Conservation (phyloP, 306 rosid species). For the Vicia villosa region DNA sequence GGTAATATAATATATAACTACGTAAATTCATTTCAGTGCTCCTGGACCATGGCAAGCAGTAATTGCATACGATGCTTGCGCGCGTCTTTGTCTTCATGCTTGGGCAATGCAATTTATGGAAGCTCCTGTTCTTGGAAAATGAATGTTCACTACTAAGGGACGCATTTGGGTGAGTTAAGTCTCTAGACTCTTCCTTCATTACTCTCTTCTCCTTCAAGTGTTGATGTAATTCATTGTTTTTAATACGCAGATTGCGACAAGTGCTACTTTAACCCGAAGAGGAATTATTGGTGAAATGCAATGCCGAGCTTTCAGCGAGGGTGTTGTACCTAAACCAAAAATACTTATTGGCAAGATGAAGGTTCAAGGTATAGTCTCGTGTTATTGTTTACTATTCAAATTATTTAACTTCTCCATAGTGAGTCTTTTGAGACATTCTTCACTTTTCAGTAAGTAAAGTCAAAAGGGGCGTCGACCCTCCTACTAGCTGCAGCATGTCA, state of each 20-base stretch:
- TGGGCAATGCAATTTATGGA: conserved; percentile 99
- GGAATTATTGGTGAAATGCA: conserved; percentile 75
- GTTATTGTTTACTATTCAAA: conserved; percentile 24
- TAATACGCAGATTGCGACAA: conserved; percentile 69
- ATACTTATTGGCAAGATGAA: conserved; percentile 92
- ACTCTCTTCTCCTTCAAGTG: background rate
- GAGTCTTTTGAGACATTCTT: conserved; percentile 30
- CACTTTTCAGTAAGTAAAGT: conserved; percentile 81
- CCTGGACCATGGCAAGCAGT: conserved; percentile 94
- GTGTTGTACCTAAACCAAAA: conserved; percentile 82
- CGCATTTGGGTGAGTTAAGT: conserved; percentile 73
- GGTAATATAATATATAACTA: conserved; percentile 32
- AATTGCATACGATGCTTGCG: conserved; percentile 95
- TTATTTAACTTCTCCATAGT: conserved; percentile 27
- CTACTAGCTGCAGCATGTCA: conserved; percentile 83
- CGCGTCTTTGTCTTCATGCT: conserved; percentile 96
- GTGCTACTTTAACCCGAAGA: conserved; percentile 90
- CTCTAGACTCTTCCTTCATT: conserved; percentile 34
- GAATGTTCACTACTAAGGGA: conserved; percentile 90
- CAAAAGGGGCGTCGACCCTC: conserved; percentile 76
- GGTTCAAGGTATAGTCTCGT: conserved; percentile 79
- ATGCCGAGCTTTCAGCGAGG: conserved; percentile 75
- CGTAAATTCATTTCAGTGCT: conserved; percentile 63
- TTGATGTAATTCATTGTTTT: conserved; percentile 26
- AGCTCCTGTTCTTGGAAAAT: conserved; percentile 94